These are phyloP conservation scores for Pseudophaeomoniella oleicola DNA, from an alignment of 2,329 filamentous ascomycete genomes.

Conservation along the genomic window DNA sequence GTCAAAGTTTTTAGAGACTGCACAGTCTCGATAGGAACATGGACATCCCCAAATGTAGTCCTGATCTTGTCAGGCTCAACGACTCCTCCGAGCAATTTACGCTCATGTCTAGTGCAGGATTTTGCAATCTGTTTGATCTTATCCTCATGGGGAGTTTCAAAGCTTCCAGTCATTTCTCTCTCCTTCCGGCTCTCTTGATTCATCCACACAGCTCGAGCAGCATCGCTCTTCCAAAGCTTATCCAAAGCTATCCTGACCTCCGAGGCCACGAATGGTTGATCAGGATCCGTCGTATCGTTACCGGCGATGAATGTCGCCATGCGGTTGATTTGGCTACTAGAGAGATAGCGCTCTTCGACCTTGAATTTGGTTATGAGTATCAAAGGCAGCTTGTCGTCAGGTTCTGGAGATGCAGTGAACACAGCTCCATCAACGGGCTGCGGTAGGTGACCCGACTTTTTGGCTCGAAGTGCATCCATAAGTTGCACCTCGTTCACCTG, in stretches of 20 bases:
- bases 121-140: neutral
- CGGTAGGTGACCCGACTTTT: neutral
- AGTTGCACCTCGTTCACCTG: neutral
- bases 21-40: slow-evolving; percentile 67
- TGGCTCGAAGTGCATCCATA: neutral
- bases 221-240: neutral
- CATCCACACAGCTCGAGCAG: neutral
- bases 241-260: neutral
- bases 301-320: neutral
- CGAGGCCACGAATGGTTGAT: neutral
- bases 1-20: slow-evolving; percentile 82
- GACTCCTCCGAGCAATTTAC: slow-evolving; percentile 66
- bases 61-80: slow-evolving; percentile 69
- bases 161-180: neutral
- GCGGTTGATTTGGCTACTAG: neutral
- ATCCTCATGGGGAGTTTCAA: neutral
- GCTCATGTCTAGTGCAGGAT: slow-evolving; percentile 41
- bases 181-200: neutral
- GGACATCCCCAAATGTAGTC: slow-evolving; percentile 77
- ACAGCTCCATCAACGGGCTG: neutral
- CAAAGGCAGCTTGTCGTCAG: neutral
- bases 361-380: neutral
- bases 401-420: neutral
- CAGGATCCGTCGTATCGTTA: neutral
- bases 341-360: neutral